A percentile compares a stretch with the other conserved stretches of the same genome.
Evolutionary conservation across 129 eudicot genomes (phyloP).

Genomic region (Scalesia atractyloides): DNA sequence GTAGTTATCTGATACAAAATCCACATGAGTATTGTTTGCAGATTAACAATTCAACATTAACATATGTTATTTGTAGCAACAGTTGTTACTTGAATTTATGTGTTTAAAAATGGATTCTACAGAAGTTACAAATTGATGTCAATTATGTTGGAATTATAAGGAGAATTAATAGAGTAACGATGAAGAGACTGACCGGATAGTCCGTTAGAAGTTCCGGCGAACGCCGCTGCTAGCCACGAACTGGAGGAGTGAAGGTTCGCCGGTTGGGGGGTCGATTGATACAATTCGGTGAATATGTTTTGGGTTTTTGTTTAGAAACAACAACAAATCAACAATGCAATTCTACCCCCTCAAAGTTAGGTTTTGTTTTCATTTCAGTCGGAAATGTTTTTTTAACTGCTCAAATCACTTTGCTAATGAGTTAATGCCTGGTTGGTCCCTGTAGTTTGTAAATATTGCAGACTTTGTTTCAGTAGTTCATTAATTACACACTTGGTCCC

Average conservation of each 20-base stretch:
- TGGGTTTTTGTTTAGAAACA: not conserved
- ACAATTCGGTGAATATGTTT: not conserved
- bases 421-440: no score
- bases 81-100: no score
- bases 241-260: slow-evolving; percentile 22
- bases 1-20: not conserved
- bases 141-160: not conserved
- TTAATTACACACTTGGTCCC: no score
- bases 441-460: no score
- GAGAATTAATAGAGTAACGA: not conserved
- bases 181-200: slow-evolving; percentile 21
- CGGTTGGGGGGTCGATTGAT: not conserved
- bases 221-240: not conserved
- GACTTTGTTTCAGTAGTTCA: no score
- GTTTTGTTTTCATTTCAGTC: not conserved
- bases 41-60: not conserved
- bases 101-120: no score
- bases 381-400: no score
- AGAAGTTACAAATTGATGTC: not conserved
- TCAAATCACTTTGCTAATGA: no score
- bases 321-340: not conserved
- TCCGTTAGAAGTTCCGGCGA: not conserved
- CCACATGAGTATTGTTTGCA: not conserved
- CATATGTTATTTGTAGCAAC: no score
- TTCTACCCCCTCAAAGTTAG: not conserved